phyloP scores from a whole-genome alignment of 208 protist genomes.

The Leishmania aethiopica region DNA sequence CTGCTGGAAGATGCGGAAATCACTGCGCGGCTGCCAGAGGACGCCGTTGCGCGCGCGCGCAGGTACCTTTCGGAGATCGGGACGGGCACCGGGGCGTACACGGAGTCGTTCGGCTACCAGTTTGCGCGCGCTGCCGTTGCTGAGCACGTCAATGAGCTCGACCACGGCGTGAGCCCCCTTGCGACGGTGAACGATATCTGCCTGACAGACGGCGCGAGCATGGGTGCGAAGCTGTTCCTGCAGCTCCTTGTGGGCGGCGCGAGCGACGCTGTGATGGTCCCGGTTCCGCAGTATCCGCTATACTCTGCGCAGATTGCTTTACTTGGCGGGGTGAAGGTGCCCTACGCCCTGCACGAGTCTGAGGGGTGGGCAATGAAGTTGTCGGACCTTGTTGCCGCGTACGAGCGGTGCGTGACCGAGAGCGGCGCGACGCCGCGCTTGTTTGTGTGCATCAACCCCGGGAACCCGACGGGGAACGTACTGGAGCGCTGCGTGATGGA shows the following conservation, averaged over 20 bases:
- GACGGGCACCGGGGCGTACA: conserved; percentile 95
- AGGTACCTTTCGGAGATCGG: conserved; percentile 69
- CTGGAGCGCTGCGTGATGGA: conserved; percentile 82
- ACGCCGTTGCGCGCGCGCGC: conserved; percentile 91
- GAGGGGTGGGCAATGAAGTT: conserved; percentile 90
- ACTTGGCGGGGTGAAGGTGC: conserved; percentile 87
- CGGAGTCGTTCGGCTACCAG: conserved; percentile 92
- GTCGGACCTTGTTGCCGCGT: conserved; percentile 60
- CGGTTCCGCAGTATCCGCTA: conserved; percentile 99
- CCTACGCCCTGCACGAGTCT: conserved; percentile 96
- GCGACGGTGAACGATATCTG: conserved; percentile 72
- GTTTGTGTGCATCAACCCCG: conserved; percentile 99
- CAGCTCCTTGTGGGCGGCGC: conserved; percentile 76
- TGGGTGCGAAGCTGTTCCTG: conserved; percentile 90
- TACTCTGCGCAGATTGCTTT: conserved; percentile 98
- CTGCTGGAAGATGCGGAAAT: conserved; percentile 63
- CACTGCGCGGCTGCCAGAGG: conserved; percentile 70
- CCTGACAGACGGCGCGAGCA: conserved; percentile 97
- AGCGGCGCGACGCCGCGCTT: conserved; percentile 86
- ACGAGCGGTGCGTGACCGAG: conserved; percentile 59
- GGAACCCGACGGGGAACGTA: conserved; percentile 98
- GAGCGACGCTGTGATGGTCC: conserved; percentile 93
- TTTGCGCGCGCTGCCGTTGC: conserved; percentile 93
- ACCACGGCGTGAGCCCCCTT: conserved; percentile 67
- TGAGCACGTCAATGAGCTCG: conserved; percentile 93